These are phyloP conservation scores for Juglanconis oblonga DNA, from an alignment of 2,329 filamentous ascomycete species.

Conservation along the genomic window DNA sequence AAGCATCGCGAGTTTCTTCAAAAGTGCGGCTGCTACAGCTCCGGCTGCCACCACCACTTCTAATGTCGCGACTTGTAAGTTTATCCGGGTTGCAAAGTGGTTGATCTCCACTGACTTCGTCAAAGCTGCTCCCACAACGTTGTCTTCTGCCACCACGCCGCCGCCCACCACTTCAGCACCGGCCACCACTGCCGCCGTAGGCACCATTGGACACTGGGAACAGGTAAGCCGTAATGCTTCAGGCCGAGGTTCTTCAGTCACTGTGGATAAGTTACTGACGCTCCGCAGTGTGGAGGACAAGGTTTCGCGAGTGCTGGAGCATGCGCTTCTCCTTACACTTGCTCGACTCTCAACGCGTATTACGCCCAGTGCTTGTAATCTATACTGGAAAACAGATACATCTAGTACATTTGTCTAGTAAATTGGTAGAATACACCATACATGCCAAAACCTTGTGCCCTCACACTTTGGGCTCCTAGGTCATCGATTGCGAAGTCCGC, in stretches of 20 bases:
- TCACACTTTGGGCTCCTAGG: no score
- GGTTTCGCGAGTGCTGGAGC: background rate
- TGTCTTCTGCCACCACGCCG: background rate
- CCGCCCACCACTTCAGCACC: background rate
- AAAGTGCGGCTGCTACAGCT: constrained; percentile 2
- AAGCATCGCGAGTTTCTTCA: constrained; percentile 5
- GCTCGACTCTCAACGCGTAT: constrained; percentile 1
- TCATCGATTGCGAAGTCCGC: no score
- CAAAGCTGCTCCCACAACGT: background rate
- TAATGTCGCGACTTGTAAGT: background rate
- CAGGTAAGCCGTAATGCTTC: background rate
- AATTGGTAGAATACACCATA: background rate
- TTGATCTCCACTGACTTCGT: background rate
- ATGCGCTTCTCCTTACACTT: constrained; percentile 5
- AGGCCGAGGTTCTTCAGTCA: background rate
- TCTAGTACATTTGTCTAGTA: background rate
- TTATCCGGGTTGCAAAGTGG: background rate
- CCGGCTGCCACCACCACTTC: background rate
- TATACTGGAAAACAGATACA: background rate
- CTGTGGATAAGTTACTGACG: background rate
- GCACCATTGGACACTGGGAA: background rate
- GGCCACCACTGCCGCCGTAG: background rate
- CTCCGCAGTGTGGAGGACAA: background rate
- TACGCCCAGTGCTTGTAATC: constrained; percentile 4
- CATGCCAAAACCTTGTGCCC: background rate